Conservation (phyloP, 805 yeast genomes). For the Lipomyces kockii region DNA sequence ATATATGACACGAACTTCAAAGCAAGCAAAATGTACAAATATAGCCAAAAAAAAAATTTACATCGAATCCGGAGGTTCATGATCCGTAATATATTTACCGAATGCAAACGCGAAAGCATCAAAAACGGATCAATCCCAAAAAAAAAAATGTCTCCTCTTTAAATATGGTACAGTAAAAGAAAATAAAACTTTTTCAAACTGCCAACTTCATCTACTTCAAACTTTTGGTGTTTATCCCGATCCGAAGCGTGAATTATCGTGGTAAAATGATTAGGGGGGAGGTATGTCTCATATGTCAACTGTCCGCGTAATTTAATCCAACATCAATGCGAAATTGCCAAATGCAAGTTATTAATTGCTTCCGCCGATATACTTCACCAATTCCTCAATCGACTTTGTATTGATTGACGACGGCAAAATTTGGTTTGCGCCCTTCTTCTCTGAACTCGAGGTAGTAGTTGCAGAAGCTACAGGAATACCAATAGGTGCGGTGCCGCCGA, state of each 20-base stretch:
- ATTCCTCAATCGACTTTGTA: conserved; percentile 68
- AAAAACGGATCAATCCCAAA: background rate
- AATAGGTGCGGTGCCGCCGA: conserved; percentile 39
- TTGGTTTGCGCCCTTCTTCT: conserved; percentile 23
- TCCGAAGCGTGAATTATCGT: background rate
- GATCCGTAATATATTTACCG: background rate
- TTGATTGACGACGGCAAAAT: conserved; percentile 35
- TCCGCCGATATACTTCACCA: conserved; percentile 74
- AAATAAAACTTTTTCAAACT: background rate
- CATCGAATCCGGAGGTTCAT: background rate
- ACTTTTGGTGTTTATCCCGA: background rate
- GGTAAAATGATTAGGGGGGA: background rate
- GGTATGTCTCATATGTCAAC: background rate
- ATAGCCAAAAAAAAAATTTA: background rate
- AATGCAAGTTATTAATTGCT: background rate
- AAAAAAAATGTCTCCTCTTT: background rate
- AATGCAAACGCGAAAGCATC: background rate
- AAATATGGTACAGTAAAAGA: background rate
- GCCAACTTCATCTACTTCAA: background rate
- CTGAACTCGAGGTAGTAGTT: conserved; percentile 24
- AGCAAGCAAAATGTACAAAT: background rate
- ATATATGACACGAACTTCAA: background rate
- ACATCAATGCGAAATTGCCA: background rate
- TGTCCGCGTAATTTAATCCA: background rate
- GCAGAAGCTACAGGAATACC: conserved; percentile 43